A percentile compares a stretch with the other conserved stretches of the same genome.
Evolutionary conservation across 768 basidiomycete genomes (phyloP).

Genomic region (Amanita jacksonii): DNA sequence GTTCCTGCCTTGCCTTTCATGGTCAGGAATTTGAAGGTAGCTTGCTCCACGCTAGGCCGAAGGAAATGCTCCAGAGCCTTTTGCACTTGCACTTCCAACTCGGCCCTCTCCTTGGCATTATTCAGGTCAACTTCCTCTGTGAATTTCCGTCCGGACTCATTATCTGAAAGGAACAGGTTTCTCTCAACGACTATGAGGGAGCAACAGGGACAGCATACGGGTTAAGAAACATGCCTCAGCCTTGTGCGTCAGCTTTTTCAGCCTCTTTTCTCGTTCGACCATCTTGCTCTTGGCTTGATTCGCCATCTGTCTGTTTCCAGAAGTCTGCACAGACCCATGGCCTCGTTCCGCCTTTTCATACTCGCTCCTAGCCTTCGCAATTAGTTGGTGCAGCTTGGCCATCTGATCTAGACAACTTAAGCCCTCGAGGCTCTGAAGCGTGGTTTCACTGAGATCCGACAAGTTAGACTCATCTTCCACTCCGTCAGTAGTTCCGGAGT

Average conservation of each 20-base stretch:
- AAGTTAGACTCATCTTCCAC: neutral
- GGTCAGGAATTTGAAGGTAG: neutral
- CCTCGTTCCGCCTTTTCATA: neutral
- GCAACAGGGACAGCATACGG: too few species aligned
- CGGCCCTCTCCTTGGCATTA: neutral
- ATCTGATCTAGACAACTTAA: conserved; percentile 5
- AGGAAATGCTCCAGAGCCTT: conserved; percentile 6
- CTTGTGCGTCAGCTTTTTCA: conserved; percentile 2
- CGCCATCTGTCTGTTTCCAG: conserved; percentile 3
- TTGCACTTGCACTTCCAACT: neutral
- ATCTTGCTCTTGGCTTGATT: neutral
- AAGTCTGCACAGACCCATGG: conserved; percentile 2
- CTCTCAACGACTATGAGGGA: too few species aligned
- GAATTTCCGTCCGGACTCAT: neutral
- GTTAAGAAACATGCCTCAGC: conserved; percentile 5
- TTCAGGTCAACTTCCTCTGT: conserved; percentile 1
- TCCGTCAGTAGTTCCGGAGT: neutral
- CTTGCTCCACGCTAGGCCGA: neutral
- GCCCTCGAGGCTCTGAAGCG: neutral
- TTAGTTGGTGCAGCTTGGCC: conserved; percentile 2
- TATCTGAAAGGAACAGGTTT: conserved; percentile 1
- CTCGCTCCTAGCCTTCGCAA: neutral
- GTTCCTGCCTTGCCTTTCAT: neutral
- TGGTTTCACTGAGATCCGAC: conserved; percentile 2
- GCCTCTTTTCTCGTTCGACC: conserved; percentile 1